Evolutionary conservation across 768 basidiomycete genomes (phyloP).

Genomic region (Boletus subcaerulescens): DNA sequence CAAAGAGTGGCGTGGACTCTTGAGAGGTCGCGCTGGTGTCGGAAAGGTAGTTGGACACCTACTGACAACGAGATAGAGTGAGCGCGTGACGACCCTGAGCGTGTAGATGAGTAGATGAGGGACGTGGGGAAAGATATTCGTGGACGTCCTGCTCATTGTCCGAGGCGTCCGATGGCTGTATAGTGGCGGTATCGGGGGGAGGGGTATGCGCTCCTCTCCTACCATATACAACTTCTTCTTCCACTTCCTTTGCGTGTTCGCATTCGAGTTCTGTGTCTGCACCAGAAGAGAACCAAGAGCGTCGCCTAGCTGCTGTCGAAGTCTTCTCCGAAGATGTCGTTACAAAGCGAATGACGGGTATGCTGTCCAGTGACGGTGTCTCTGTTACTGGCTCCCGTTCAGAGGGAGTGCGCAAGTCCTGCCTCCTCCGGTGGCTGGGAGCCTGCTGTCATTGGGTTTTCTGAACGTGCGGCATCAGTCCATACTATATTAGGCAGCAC

Average conservation of each 20-base stretch:
- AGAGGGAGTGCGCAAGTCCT: constrained; percentile 26
- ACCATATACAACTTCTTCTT: constrained; percentile 17
- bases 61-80: constrained; percentile 34
- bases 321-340: constrained; percentile 16
- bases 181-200: constrained; percentile 6
- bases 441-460: constrained; percentile 18
- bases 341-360: constrained; percentile 18
- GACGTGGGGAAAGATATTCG: constrained; percentile 32
- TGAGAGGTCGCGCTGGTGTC: constrained; percentile 30
- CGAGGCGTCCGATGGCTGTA: constrained; percentile 5
- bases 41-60: constrained; percentile 25
- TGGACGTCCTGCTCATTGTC: constrained; percentile 21
- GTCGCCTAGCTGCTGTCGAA: constrained; percentile 36
- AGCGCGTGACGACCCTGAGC: constrained; percentile 33
- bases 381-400: constrained; percentile 28
- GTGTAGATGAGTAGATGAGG: constrained; percentile 44
- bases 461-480: constrained; percentile 64
- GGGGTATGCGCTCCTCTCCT: constrained; percentile 13
- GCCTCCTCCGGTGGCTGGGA: constrained; percentile 34
- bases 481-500: constrained; percentile 98
- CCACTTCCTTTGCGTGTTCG: constrained; percentile 22
- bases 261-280: constrained; percentile 36
- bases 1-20: constrained; percentile 44
- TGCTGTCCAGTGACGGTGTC: constrained; percentile 22
- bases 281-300: constrained; percentile 57